Base-by-base conservation (phyloP, 169 alveolate species). In the Cyclospora cayetanensis region DNA sequence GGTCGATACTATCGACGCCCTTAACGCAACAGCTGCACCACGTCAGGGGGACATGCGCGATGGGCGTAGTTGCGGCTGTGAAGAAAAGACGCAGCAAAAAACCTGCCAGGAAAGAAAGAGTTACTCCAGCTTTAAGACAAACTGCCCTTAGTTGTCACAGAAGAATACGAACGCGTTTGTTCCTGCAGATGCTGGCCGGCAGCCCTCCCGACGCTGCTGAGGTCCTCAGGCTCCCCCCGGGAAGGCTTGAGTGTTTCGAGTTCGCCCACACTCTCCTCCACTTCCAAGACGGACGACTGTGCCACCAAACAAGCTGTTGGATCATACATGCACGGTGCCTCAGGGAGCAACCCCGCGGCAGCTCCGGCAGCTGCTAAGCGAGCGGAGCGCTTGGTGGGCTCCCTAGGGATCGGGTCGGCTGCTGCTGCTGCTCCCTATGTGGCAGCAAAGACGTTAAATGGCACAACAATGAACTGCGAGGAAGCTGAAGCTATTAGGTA, bases 371-470 rank as follows among this genome's bases (percentile, higher is more conserved):
- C 89, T 80, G 89, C 89, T 52, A 80, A 46, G 74, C 43, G 43
- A 80, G 74, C 89, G 74, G 76, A 52, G 89, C 89, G 43, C 89
- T 80, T 80, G 89, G 89, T 80, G 89, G 89, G 89, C 89, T 80
- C 74, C 89, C 89, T 25, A 50, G 89, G 89, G 89, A 80, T 80
- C 76, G 68, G 89, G 74, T 80, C 89, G 89, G 89, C 89, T 25
- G 89, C 89, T 80, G 89, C 89, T 50, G 89, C 89, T 80, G 89
- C 89, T 80, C 89, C 89, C 89, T 80, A 63, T 80, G 89, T 63
- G 29, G 74, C 89, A 80, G 76, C 74, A 80, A 80, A 80, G 89
- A 80, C 89, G 89, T 74, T 80, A 80, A 80, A 52, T 34, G 89
- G 89, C 89, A 80, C 89, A 80, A 80, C 89, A 80, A 80, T 80